Conservation (phyloP, 768 basidiomycete species). For the Boletus sensibilis region DNA sequence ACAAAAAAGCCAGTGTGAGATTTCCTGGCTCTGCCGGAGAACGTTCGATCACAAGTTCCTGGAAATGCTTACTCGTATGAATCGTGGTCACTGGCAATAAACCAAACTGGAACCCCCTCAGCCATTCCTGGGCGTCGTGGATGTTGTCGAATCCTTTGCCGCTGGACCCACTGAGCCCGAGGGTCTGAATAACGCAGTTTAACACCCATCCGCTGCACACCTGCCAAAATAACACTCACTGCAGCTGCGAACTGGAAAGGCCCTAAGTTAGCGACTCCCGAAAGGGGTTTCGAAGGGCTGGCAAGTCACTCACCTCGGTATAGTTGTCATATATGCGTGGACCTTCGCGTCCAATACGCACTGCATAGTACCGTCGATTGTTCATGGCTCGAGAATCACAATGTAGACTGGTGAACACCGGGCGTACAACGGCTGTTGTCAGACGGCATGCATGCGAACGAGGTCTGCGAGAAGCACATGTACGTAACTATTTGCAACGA, state of each 20-base stretch:
- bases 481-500: constrained; percentile 3
- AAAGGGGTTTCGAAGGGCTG: background rate
- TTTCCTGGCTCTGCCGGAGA: background rate
- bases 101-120: constrained; percentile 16
- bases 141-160: constrained; percentile 34
- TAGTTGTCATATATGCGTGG: constrained; percentile 32
- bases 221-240: constrained; percentile 13
- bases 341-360: constrained; percentile 35
- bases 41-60: background rate
- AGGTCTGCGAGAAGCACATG: background rate
- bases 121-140: constrained; percentile 27
- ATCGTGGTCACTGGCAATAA: constrained; percentile 5
- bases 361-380: constrained; percentile 34
- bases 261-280: background rate
- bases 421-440: background rate
- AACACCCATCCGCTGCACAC: background rate
- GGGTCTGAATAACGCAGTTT: constrained; percentile 19
- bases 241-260: constrained; percentile 23
- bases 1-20: background rate
- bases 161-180: constrained; percentile 32
- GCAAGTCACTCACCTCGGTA: constrained; percentile 23
- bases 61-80: constrained; percentile 20
- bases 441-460: background rate
- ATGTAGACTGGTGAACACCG: background rate
- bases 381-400: constrained; percentile 7